These are phyloP conservation scores for Phytophthora podocarpi DNA, from an alignment of 352 stramenopile species.

Conservation along the genomic window DNA sequence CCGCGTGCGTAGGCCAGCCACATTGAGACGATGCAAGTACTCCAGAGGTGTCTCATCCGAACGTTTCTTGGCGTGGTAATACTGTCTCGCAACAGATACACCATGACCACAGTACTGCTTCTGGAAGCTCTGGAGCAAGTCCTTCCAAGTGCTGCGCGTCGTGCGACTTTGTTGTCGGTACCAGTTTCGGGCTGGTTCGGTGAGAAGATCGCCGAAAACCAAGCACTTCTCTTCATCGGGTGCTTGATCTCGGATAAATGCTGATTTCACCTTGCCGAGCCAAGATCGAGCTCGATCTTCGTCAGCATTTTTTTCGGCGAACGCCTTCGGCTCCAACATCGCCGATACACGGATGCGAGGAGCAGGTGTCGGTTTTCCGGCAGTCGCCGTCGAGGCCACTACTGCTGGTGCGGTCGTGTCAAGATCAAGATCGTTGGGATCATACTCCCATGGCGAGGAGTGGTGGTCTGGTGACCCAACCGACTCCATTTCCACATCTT, in stretches of 20 bases:
- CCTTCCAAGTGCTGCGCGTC: too few relatives aligned
- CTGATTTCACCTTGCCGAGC: background rate
- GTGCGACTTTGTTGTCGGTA: background rate
- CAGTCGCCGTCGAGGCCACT: background rate
- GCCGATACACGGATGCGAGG: background rate
- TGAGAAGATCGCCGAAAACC: background rate
- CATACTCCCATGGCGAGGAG: background rate
- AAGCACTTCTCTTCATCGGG: too few relatives aligned
- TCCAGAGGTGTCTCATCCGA: constrained; percentile 5
- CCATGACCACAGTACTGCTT: too few relatives aligned
- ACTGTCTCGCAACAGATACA: constrained; percentile 3
- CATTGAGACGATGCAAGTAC: constrained; percentile 4
- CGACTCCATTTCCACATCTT: background rate
- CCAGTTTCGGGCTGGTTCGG: background rate
- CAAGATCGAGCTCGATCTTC: background rate
- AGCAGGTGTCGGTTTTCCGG: background rate
- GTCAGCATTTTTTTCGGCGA: too few relatives aligned
- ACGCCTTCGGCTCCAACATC: background rate
- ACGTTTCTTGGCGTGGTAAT: background rate
- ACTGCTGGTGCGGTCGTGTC: too few relatives aligned
- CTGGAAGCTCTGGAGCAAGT: too few relatives aligned
- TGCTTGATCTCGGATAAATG: background rate
- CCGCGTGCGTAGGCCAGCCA: background rate
- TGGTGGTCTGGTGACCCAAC: background rate
- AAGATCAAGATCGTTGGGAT: too few relatives aligned